Conservation (phyloP, 1,284 basidiomycete species). For the Rhizoctonia solani region DNA sequence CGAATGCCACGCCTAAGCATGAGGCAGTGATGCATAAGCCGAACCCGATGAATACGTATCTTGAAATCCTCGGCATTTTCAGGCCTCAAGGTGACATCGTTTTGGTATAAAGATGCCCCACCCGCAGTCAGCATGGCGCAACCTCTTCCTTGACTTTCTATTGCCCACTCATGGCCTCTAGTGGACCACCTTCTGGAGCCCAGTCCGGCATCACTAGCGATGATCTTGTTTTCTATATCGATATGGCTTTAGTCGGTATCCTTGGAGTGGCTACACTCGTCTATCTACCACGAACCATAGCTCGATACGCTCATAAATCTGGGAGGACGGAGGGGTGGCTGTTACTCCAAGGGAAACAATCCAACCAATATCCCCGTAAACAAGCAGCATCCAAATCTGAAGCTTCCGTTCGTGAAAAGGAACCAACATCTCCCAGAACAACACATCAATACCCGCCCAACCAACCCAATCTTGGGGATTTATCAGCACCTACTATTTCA, state of each 20-base stretch:
- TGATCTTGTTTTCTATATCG: neutral
- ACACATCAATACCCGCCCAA: neutral
- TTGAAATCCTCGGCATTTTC: neutral
- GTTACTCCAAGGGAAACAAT: neutral
- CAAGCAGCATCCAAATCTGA: neutral
- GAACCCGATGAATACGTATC: too few relatives aligned
- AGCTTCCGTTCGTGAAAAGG: neutral
- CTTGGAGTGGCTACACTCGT: neutral
- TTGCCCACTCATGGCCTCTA: neutral
- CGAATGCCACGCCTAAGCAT: neutral
- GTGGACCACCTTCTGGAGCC: conserved; percentile 6
- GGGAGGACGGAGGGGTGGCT: conserved; percentile 8
- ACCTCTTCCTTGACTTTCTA: neutral
- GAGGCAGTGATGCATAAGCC: neutral
- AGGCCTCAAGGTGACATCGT: neutral
- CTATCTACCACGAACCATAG: conserved; percentile 7
- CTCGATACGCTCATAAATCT: conserved; percentile 9
- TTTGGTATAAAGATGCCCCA: neutral
- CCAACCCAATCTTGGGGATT: neutral
- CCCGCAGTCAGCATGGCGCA: neutral
- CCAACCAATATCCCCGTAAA: neutral
- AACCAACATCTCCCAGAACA: neutral
- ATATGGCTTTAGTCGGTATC: conserved; percentile 20
- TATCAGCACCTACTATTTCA: neutral
- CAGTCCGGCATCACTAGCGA: neutral